Base-by-base conservation (phyloP, 2,329 filamentous ascomycete genomes). In the Rhexocercosporidium sp. region DNA sequence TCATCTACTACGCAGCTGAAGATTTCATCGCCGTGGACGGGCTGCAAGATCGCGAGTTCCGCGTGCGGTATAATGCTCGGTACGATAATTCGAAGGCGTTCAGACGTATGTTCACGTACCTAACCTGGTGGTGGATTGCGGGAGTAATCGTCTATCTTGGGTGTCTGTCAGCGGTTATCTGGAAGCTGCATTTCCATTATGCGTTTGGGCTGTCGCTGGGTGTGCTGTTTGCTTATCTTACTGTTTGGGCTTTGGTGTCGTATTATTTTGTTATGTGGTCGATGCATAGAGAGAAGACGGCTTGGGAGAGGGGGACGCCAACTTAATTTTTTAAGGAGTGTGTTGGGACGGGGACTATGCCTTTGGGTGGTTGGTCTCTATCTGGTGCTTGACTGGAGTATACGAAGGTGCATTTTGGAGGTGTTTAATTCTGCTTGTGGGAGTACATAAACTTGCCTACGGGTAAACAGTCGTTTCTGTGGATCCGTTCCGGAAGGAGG, bases 11-110 rank as follows among this genome's bases (percentile, higher is more conserved):
- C 53, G 70, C 71, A 1, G 71, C 71, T 3, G 71, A 73, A 59
- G 71, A 73, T n/a, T 73, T 73, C 53, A 72, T 73, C 27, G 71
- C 70, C 9, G 71, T 73, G 9, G 71, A 73, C 27, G 71, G 71
- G 1, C 39, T 72, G n/a, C 71, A 73, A 34, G 71, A 72, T 22
- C 70, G 71, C 18, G 71, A 73, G 34, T 73, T 73, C 16, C 67
- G 71, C 7, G 65, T 71, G 8, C 57, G 71, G 16, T 72, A 68
- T 41, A 73, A 72, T 54, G 70, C 67, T 1, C 66, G 71, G 37
- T 73, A 73, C 47, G 67, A 72, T 22, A 53, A 63, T 1, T 71
- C 67, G 7, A 69, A 67, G 29, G 53, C 65, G 0, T 73, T 73
- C 37, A 29, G 71, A 25, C 53, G 65, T 2, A 64, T 73, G 68